A percentile compares a stretch with the other conserved stretches of the same genome.
Evolutionary conservation across 148 eudicot species (phyloP).

Genomic region (Rhododendron vialii): DNA sequence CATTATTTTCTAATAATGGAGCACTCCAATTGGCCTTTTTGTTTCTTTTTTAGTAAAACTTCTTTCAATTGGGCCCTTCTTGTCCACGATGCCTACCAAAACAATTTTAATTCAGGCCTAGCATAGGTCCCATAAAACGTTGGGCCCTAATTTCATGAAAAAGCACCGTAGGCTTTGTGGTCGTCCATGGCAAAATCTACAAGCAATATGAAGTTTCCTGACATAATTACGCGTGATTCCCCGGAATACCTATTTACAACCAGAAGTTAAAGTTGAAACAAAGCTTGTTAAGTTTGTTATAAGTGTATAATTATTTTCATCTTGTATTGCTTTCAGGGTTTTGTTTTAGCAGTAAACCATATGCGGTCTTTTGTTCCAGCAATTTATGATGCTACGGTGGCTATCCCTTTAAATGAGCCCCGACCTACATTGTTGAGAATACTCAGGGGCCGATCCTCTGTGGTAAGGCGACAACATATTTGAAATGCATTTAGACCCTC

Average conservation of each 20-base stretch:
- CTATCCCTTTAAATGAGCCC: conserved; percentile 38
- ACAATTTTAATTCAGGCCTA: background rate
- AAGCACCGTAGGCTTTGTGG: background rate
- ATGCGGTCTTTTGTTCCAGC: conserved; percentile 50
- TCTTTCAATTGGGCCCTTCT: background rate
- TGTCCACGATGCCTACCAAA: background rate
- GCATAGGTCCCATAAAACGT: background rate
- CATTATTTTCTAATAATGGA: background rate
- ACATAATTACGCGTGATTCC: background rate
- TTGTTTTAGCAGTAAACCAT: conserved; percentile 41
- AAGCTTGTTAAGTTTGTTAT: background rate
- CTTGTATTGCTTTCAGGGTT: conserved; percentile 34
- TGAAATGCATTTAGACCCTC: background rate
- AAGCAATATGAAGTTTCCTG: background rate
- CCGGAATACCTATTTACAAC: background rate
- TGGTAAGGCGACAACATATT: conserved; percentile 19
- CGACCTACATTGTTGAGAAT: conserved; percentile 41
- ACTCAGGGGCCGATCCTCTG: conserved; percentile 37
- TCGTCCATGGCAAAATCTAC: background rate
- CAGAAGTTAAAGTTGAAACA: background rate
- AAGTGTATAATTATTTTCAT: background rate
- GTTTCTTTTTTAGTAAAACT: background rate
- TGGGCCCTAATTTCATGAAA: background rate
- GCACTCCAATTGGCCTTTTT: background rate
- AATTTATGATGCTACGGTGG: conserved; percentile 38